Evolutionary conservation across 257 asterid species (phyloP).

Genomic region (Ajuga chamaepitys): DNA sequence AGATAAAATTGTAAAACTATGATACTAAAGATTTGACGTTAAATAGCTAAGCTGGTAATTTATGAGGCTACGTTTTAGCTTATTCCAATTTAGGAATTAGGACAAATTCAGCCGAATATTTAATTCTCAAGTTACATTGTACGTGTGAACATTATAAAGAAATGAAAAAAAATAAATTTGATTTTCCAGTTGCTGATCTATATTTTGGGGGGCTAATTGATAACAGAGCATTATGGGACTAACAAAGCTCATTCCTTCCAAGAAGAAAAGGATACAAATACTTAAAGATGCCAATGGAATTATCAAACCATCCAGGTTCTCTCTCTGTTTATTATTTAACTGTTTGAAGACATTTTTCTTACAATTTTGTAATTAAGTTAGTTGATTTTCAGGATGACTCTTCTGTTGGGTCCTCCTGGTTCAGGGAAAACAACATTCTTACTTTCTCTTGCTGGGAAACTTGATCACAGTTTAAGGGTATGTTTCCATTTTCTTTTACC

Average conservation of each 20-base stretch:
- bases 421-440: slow-evolving; percentile 17
- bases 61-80: too few species aligned
- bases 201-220: not conserved
- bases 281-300: not conserved
- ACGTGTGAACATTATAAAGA: too few species aligned
- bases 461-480: slow-evolving; percentile 26
- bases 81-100: too few species aligned
- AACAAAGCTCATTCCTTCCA: not conserved
- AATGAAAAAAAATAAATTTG: too few species aligned
- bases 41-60: too few species aligned
- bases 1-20: too few species aligned
- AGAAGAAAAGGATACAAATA: not conserved
- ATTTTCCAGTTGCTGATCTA: too few species aligned
- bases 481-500: not conserved
- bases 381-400: slow-evolving; percentile 9
- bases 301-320: not conserved
- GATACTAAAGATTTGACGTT: too few species aligned
- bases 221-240: not conserved
- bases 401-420: slow-evolving; percentile 16
- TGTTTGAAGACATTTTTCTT: not conserved
- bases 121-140: too few species aligned
- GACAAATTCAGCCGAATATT: too few species aligned
- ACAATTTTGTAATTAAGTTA: not conserved
- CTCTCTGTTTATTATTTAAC: not conserved
- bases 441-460: slow-evolving; percentile 37